Base-by-base conservation (phyloP, 306 rosid species). In the Lablab purpureus region DNA sequence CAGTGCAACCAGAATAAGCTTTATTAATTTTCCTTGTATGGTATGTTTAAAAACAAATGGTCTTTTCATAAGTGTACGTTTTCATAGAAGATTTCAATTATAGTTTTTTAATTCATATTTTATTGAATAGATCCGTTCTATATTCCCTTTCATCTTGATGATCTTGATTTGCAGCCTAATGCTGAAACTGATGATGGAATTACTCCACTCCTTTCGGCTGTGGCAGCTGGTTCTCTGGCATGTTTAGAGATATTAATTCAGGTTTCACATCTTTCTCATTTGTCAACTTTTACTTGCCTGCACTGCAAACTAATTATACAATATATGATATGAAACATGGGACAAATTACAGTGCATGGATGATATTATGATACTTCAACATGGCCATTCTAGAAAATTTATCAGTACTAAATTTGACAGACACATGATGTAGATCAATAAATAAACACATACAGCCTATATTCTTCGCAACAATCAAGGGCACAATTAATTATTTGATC, bases 171-270 rank as follows among this genome's bases (percentile, higher is more conserved):
- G 89, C 96, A 96, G 98, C 98, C 97, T 67, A 89, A 91, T 88
- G 87, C 89, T 83, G 97, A 91, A 81, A 93, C 97, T 47, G 99
- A 96, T 25, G 98, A 96, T 85, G 89, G 83, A 76, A 86, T 96
- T 73, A 93, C 99, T 71, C 97, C 99, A 49, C 86, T 96, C 65
- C 74, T 90, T 81, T 93, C 98, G 32, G 68, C 97, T 43, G 98
- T 96, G 73, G 98, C 99, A 25, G 98, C 98, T 19, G 90, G 90
- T 83, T 93, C 99, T 19, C 85, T 91, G 78, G 87, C 87, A 27
- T 91, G 97, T 89, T 85, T 93, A 74, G 99, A 93, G 80, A 81
- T 89, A 80, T 82, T 95, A 80, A 90, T 93, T 87, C 91, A 95
- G 98, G 99, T 95, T 78, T 32, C 30, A 41, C 49, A 65, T 74